Conservation (phyloP, 257 asterid species). For the Fraxinus cuspidata region DNA sequence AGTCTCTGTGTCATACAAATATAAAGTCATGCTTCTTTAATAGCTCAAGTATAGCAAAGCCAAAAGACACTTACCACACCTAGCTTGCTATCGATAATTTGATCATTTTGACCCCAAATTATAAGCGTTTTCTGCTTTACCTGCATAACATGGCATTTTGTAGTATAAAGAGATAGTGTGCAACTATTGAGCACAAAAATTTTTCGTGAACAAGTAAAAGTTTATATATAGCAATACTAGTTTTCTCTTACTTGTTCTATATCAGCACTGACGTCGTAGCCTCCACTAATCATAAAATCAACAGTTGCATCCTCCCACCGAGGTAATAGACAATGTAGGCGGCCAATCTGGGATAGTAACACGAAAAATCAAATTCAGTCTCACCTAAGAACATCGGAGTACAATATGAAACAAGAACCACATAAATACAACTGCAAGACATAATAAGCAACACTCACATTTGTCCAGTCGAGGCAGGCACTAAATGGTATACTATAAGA, state of each 20-base stretch:
- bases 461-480: slow-evolving; percentile 77
- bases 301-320: slow-evolving; percentile 97
- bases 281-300: slow-evolving; percentile 89
- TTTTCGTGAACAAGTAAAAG: background rate
- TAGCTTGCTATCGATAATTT: slow-evolving; percentile 75
- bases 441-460: slow-evolving; percentile 48
- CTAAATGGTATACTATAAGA: slow-evolving; percentile 54
- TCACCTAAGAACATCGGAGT: background rate
- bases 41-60: background rate
- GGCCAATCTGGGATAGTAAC: slow-evolving; percentile 61
- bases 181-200: background rate
- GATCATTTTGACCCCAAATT: slow-evolving; percentile 95
- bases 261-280: slow-evolving; percentile 64
- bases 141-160: slow-evolving; percentile 37
- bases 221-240: background rate
- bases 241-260: slow-evolving; percentile 47
- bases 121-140: slow-evolving; percentile 82
- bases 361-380: slow-evolving; percentile 9
- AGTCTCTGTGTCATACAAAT: slow-evolving; percentile 57
- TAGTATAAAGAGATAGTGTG: background rate
- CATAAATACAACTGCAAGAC: background rate
- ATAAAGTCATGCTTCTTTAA: background rate
- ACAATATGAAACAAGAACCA: background rate
- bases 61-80: slow-evolving; percentile 60
- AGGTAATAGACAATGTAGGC: slow-evolving; percentile 80